Percentiles rank a stretch among this genome's conserved stretches.
Evolutionary conservation across 2,329 filamentous ascomycete species (phyloP).

Genomic region (Cladosporium sp.): DNA sequence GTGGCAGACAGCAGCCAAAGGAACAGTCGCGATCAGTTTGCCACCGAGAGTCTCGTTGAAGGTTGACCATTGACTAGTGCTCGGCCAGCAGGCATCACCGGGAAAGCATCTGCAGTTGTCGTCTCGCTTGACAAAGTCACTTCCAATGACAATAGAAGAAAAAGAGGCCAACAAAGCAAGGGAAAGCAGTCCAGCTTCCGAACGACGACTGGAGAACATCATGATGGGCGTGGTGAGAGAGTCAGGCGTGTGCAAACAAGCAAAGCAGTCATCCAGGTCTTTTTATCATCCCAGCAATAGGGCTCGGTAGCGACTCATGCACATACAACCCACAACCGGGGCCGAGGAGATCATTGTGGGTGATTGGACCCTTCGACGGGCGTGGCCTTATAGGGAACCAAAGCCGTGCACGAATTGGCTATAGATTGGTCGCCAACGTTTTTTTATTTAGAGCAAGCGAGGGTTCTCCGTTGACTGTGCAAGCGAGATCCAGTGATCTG

Average conservation of each 20-base stretch:
- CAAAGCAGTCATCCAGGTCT: neutral
- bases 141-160: neutral
- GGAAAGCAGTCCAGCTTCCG: neutral
- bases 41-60: constrained; percentile 54
- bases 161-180: constrained; percentile 2
- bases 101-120: constrained; percentile 48
- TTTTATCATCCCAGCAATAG: neutral
- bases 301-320: constrained; percentile 3
- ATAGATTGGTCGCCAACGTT: too few relatives aligned
- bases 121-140: neutral
- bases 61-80: constrained; percentile 40
- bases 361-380: constrained; percentile 1
- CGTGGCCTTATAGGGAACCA: neutral
- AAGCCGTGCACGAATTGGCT: neutral
- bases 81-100: constrained; percentile 53
- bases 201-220: neutral
- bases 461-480: too few relatives aligned
- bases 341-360: constrained; percentile 1
- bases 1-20: constrained; percentile 53
- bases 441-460: too few relatives aligned
- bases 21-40: constrained; percentile 49
- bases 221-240: neutral
- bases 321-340: neutral
- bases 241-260: neutral
- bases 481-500: too few relatives aligned